Evolutionary conservation across 345 rosid species (phyloP), one percentile per base, ranked within the genome.

Genomic region (Aurinia saxatilis): DNA sequence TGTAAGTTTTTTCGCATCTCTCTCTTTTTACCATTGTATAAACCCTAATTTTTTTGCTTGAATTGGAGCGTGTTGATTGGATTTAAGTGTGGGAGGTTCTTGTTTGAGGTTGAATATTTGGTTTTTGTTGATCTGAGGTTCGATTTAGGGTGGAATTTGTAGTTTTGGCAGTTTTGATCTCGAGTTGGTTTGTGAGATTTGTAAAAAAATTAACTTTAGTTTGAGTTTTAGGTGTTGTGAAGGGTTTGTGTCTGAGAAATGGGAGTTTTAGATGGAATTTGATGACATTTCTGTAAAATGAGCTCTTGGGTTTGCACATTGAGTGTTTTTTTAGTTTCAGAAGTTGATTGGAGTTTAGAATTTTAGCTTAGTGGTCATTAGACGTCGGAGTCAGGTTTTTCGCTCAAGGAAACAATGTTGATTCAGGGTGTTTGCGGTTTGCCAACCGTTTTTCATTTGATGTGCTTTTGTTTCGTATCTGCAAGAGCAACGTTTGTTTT

Each of bases 1-100:
- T 54, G 88, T 78, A 75, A 77, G 86, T 27, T 27, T 21, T 21
- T 76, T 66, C 59, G 36, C 23, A 33, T 27, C 50, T 71, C 47
- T 64, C n/a, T 34, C n/a, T n/a, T n/a, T n/a, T 45, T 18, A 40
- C 66, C 68, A 48, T 37, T 75, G 29, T 62, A 27, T 8, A 71
- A 84, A 63, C 86, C 90, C 85, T 78, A 80, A 67, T 62, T 63
- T 65, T 10, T 35, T n/a, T 23, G 31, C 31, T 27, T 27, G 5
- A 27, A 27, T 39, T 33, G 34, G 45, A 29, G 37, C 12, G 34
- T 55, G 17, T 63, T 23, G 58, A 51, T 63, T 18, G 33, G 47
- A 15, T 52, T 34, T 15, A 33, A 16, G 71, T 17, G 10, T 23
- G 29, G 13, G n/a, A 23, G 7, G 61, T 8, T 57, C 42, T 38